Evolutionary conservation across 495 filamentous ascomycete genomes (phyloP), one percentile per base, ranked within the genome.

Genomic region (Aspergillus kassunensis): DNA sequence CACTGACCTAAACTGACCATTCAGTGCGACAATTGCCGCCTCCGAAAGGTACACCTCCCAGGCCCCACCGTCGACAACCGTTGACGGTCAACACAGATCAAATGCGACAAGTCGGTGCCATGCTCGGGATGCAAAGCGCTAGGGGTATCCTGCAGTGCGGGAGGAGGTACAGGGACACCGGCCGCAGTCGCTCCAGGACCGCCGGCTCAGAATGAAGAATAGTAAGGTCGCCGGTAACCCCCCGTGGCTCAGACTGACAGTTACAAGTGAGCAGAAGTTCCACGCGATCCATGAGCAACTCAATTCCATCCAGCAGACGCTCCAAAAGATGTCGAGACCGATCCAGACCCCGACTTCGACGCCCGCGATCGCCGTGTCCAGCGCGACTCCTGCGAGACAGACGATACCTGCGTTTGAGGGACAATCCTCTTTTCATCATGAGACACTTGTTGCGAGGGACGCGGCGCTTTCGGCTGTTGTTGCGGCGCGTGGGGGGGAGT

Each of bases 11-110:
- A 25, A 35, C 15, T 50, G 33, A 43, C 31, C 12, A 37, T 36
- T 20, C 23, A 64, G 61, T 64, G 62, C 36, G 58, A 64, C 19
- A 64, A 64, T 50, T 64, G 62, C 47, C 58, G 62, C 30, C 19
- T 57, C 27, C 56, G 62, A n/a, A 64, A 64, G 56, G 61, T 64
- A 53, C 19, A 40, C 3, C 3, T 27, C 10, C 6, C 16, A 12
- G 13, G 23, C 9, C 21, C 37, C 18, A 21, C 18, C n/a, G 18
- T n/a, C 27, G 16, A 35, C 25, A 53, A 3, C 13, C 30, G 13
- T 20, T 4, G 39, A 24, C 41, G 21, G 34, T 13, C 40, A 1
- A 24, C 24, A 15, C 16, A 64, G 62, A 61, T 59, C 30, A 58
- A 61, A 58, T 64, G 62, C 43, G 62, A 64, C 56, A 64, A 61